Conservation (phyloP, 768 basidiomycete genomes). For the Boletus sensibilis region DNA sequence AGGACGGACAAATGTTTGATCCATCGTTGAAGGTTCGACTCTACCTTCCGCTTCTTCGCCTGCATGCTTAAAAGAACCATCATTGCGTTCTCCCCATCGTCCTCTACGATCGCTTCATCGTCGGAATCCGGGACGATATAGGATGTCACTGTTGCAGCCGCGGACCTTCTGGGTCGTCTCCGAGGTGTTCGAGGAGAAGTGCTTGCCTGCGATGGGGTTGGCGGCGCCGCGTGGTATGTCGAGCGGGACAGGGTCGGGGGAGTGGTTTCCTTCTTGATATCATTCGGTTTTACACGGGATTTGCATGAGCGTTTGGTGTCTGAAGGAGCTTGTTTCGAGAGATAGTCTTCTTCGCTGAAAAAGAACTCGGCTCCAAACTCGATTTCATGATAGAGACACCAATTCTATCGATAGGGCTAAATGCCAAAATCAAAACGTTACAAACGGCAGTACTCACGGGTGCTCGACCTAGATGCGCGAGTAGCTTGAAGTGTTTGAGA, state of each 20-base stretch:
- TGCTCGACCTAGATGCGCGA: constrained; percentile 62
- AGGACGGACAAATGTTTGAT: constrained; percentile 62
- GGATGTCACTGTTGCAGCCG: constrained; percentile 50
- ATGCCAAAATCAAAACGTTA: neutral
- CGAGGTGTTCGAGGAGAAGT: constrained; percentile 31
- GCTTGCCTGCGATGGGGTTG: constrained; percentile 11
- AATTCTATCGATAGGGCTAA: constrained; percentile 39
- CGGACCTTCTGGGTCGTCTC: constrained; percentile 62
- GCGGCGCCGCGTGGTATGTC: constrained; percentile 14
- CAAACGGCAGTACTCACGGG: constrained; percentile 45
- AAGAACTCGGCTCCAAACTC: constrained; percentile 68
- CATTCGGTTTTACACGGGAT: constrained; percentile 26
- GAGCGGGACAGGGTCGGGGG: constrained; percentile 31
- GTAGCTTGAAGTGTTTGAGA: constrained; percentile 71
- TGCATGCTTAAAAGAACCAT: constrained; percentile 30
- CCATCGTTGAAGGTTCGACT: constrained; percentile 60
- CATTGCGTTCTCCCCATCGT: constrained; percentile 36
- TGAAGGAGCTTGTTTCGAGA: constrained; percentile 34
- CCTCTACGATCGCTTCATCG: constrained; percentile 54
- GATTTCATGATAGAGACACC: constrained; percentile 58
- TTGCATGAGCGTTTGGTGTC: constrained; percentile 27
- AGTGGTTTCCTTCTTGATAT: constrained; percentile 44
- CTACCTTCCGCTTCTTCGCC: constrained; percentile 38
- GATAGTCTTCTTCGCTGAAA: constrained; percentile 67
- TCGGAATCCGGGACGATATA: constrained; percentile 72